Base-by-base conservation (phyloP, 192 early-diverging fungal species). In the Coemansia sp. region DNA sequence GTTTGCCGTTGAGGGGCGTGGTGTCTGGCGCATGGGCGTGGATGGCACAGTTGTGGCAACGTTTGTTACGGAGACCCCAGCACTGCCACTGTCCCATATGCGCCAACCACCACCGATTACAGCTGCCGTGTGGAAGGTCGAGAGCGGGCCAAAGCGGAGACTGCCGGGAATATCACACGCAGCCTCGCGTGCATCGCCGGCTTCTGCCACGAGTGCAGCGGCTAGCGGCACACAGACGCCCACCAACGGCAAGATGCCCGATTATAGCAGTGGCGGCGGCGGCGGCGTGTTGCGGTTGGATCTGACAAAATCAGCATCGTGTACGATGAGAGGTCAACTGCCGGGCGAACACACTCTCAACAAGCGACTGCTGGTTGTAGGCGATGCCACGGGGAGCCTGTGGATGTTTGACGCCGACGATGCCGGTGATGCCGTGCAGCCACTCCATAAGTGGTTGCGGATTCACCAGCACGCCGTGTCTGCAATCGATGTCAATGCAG, bases 391-490 rank as follows among this genome's bases (percentile, higher is more conserved):
- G 9, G 78, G 78, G 47, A 66, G 60, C 61, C 43, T 75, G 48
- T 68, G 66, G 62, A 45, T 72, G 64, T 75, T 75, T 42, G 63
- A 74, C 54, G 51, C 65, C 12, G 69, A 68, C 55, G 57, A 59
- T 16, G 10, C 37, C 13, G 61, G 49, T 2, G 16, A 21, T 10
- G 39, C 42, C 2, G 37, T 70, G 19, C 61, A 43, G 32, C 66
- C 63, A 32, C 18, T 74, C 11, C 37, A 51, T 16, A 4, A 54
- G 37, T 74, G 72, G 77, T 62, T 63, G 19, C 69, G 48, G 4
- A 22, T 80, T 52, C 78, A 74, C 58, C 51, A 51, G 19, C 61
- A 43, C 39, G 78, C 78, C 0, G 69, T 80, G 18, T 63, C 73
- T 4, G 72, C 78, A 2, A 21, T 75, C 32, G 45, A 52, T 0